Percentiles rank a stretch among this genome's conserved stretches.
These are phyloP conservation scores for Diaporthe citriasiana DNA, from an alignment of 2,329 filamentous ascomycete species.

Conservation along the genomic window DNA sequence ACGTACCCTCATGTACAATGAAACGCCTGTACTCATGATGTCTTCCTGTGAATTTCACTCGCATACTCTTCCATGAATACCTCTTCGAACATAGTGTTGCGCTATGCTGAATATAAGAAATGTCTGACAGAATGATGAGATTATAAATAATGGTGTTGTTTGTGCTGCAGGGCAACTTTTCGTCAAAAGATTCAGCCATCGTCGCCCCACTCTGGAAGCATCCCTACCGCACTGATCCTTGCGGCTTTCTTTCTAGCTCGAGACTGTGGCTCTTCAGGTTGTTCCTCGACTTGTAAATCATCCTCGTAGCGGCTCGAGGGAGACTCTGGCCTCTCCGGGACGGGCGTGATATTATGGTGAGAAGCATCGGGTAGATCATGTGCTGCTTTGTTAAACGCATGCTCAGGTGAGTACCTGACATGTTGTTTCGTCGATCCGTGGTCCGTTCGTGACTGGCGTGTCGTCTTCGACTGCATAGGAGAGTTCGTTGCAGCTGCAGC, in stretches of 20 bases:
- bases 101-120: slow-evolving; percentile 37
- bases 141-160: neutral
- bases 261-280: slow-evolving; percentile 30
- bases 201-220: slow-evolving; percentile 41
- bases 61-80: neutral
- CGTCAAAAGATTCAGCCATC: slow-evolving; percentile 34
- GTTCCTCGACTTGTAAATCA: slow-evolving; percentile 42
- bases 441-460: slow-evolving; percentile 29
- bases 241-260: slow-evolving; percentile 52
- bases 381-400: neutral
- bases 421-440: slow-evolving; percentile 20
- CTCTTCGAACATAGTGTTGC: slow-evolving; percentile 7
- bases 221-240: slow-evolving; percentile 55
- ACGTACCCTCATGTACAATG: slow-evolving; percentile 17
- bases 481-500: slow-evolving; percentile 24
- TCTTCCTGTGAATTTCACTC: neutral
- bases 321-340: slow-evolving; percentile 52
- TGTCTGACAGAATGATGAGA: neutral
- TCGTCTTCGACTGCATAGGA: neutral
- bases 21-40: slow-evolving; percentile 20
- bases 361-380: neutral
- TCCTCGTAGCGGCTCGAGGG: slow-evolving; percentile 47
- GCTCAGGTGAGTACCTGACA: neutral
- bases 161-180: neutral
- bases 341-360: slow-evolving; percentile 33